Evolutionary conservation across 129 eudicot species (phyloP).

Genomic region (Ambrosia artemisiifolia): DNA sequence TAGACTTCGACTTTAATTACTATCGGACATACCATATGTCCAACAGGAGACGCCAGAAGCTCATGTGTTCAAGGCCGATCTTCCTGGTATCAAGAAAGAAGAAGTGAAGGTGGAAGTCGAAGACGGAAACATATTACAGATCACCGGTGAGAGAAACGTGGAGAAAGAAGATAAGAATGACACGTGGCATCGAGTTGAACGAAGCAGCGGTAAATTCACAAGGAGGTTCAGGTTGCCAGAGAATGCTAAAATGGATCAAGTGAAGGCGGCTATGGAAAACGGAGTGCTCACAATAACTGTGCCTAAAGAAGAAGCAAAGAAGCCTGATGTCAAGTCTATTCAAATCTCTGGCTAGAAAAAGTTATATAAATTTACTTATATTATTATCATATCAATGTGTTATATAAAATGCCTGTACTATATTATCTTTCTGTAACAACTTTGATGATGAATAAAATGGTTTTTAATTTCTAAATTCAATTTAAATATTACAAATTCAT

Average conservation of each 20-base stretch:
- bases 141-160: constrained; percentile 41
- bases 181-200: constrained; percentile 7
- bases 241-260: constrained; percentile 39
- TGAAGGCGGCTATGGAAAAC: constrained; percentile 40
- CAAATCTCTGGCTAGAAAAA: constrained; percentile 30
- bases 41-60: constrained; percentile 32
- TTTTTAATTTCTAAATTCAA: neutral
- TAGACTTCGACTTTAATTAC: too few species aligned
- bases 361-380: neutral
- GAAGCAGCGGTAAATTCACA: constrained; percentile 34
- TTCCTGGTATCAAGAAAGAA: constrained; percentile 41
- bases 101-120: constrained; percentile 40
- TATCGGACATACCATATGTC: too few species aligned
- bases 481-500: neutral
- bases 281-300: constrained; percentile 43
- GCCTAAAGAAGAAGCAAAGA: constrained; percentile 40
- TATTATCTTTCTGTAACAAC: too few species aligned
- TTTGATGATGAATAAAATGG: neutral
- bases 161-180: constrained; percentile 56
- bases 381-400: neutral
- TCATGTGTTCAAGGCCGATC: constrained; percentile 42
- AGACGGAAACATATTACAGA: constrained; percentile 35
- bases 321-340: constrained; percentile 37
- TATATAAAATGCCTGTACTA: neutral
- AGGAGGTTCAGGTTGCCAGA: constrained; percentile 52